These are phyloP conservation scores for Eucalyptus coolabah DNA, from an alignment of 345 rosid species.

Conservation along the genomic window DNA sequence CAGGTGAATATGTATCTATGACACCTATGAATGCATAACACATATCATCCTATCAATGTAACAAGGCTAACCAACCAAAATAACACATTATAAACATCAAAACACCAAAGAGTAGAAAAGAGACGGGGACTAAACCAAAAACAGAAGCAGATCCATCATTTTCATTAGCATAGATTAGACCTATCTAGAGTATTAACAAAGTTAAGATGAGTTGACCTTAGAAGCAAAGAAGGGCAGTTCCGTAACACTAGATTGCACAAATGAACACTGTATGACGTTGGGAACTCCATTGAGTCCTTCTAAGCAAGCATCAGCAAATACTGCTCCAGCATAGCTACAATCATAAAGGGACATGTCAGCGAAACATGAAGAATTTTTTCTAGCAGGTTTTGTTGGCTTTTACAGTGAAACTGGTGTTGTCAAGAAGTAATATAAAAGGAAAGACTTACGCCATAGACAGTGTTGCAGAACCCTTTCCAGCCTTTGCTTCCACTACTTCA, in stretches of 20 bases:
- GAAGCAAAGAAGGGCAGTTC: slow-evolving; percentile 86
- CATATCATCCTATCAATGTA: neutral
- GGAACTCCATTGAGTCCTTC: slow-evolving; percentile 83
- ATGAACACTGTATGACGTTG: slow-evolving; percentile 67
- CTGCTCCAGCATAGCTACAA: slow-evolving; percentile 75
- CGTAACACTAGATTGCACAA: slow-evolving; percentile 61
- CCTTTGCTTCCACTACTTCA: slow-evolving; percentile 89
- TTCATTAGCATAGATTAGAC: neutral
- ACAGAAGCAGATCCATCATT: neutral
- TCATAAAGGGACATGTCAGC: neutral
- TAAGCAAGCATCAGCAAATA: slow-evolving; percentile 81
- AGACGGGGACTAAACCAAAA: neutral
- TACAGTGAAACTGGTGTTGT: neutral
- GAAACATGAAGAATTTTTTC: neutral
- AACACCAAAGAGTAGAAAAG: neutral
- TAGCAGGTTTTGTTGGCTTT: neutral
- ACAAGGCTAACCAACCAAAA: neutral
- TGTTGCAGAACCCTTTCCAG: slow-evolving; percentile 91
- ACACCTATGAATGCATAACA: neutral
- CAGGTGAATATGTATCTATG: neutral
- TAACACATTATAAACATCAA: neutral
- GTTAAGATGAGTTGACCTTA: slow-evolving; percentile 20
- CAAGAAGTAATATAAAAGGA: neutral
- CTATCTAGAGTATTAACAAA: neutral
- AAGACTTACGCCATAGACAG: slow-evolving; percentile 84